These are phyloP conservation scores for Rossbeevera mucosa DNA, from an alignment of 768 basidiomycete genomes.

Conservation along the genomic window DNA sequence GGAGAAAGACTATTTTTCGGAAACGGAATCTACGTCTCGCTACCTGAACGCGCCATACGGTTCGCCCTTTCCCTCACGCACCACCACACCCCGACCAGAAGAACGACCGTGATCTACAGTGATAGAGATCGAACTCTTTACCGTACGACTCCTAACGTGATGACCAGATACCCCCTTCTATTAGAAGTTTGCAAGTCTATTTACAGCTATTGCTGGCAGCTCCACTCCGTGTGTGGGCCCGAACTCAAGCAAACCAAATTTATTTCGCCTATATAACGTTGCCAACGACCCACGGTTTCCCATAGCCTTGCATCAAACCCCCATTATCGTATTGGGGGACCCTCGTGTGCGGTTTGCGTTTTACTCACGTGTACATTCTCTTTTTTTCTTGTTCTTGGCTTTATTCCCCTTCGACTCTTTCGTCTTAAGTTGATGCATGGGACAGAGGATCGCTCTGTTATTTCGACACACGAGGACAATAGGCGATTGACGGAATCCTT, in stretches of 20 bases:
- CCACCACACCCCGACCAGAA: conserved; percentile 40
- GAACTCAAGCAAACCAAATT: conserved; percentile 28
- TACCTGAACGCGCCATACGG: conserved; percentile 49
- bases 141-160: conserved; percentile 34
- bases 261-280: conserved; percentile 35
- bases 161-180: conserved; percentile 32
- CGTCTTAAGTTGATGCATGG: conserved; percentile 12
- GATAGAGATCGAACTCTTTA: conserved; percentile 20
- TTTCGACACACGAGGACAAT: conserved; percentile 16
- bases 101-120: conserved; percentile 27
- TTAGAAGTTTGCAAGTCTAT: conserved; percentile 31
- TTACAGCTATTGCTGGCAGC: conserved; percentile 32
- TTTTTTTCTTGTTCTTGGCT: conserved; percentile 25
- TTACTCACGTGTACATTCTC: conserved; percentile 13
- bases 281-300: conserved; percentile 26
- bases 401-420: conserved; percentile 10
- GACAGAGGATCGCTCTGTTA: conserved; percentile 13
- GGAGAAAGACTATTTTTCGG: conserved; percentile 34
- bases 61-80: conserved; percentile 46
- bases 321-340: conserved; percentile 13
- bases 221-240: conserved; percentile 17
- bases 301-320: conserved; percentile 22
- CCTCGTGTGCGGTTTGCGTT: conserved; percentile 18
- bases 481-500: conserved; percentile 16
- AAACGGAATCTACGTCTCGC: conserved; percentile 40